Evolutionary conservation across 2,329 filamentous ascomycete genomes (phyloP), one percentile per base, ranked within the genome.

Genomic region (Aspergillus japonicus): DNA sequence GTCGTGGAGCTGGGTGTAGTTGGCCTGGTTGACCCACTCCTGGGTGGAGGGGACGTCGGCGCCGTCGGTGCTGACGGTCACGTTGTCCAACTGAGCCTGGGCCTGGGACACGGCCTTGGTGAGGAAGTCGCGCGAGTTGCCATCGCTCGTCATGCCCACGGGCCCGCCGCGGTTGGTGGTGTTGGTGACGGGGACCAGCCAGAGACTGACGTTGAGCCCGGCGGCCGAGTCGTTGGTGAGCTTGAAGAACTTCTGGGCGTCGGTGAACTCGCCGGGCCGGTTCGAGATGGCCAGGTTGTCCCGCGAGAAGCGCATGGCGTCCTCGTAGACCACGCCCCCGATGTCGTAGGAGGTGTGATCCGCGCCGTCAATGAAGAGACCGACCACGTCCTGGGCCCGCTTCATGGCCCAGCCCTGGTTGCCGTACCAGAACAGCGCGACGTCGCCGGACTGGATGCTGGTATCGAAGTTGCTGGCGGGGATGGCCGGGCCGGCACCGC

Each of bases 361-460:
- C 16, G 24, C 29, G 29, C 50, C 50, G n/a, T 31, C n/a, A n/a
- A 51, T 31, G n/a, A 51, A 51, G 29, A 51, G 24, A 19, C 50
- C 50, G 29, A 23, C 50, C 1, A 51, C 50, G n/a, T 51, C 50
- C 14, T 35, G 26, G 8, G 50, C 50, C 1, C 50, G 50, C 50
- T 51, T 51, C 50, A 51, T 51, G 29, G 50, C 50, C 50, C 50
- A 51, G 16, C 50, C 50, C n/a, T 51, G 29, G 50, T 29, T 29
- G 29, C 50, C 50, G 50, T 51, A 51, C 50, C 50, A 51, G n/a
- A 51, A 51, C 11, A 51, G 50, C 50, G 50, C 50, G 29, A 51
- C 50, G 10, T 51, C 50, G 29, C 50, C 50, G 14, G 50, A 14
- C 29, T 19, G 8, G 12, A 51, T 51, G 21, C 3, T 14, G 19